Base-by-base conservation (phyloP, 208 protist species). In the Trypanosoma congolense region DNA sequence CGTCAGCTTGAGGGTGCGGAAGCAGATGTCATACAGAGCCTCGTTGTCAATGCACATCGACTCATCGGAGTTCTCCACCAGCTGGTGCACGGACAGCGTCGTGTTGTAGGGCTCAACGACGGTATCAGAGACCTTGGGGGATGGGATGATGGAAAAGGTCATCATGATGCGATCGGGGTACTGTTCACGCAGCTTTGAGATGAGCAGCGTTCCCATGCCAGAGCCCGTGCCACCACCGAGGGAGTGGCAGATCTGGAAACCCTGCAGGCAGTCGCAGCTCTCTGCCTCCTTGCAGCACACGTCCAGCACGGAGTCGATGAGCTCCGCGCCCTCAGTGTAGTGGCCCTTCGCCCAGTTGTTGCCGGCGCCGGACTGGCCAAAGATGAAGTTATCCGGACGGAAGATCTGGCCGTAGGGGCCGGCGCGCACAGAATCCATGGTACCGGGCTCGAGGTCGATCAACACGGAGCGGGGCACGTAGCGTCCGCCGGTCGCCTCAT, bases 311-410 rank as follows among this genome's bases (percentile, higher is more conserved):
- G 75, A 78, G 57, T 99, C 98, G 45, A 98, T 95, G 14, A 99
- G 77, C 78, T 99, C 97, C 56, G 94, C 96, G 56, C 98, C 98
- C 65, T 99, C 97, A 9, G 97, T 99, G 83, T 99, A 99, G 83
- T 99, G 97, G 61, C 98, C 95, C 80, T 96, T 97, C 48, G 90
- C 93, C 97, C 97, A 99, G 92, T 99, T 99, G 92, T 99, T 99
- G 56, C 96, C 98, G 26, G 85, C 79, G 96, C 97, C 97, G 52
- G 87, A 88, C 82, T 98, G 93, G 38, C 97, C 97, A 69, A 97
- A 98, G 42, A 99, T 87, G 72, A 99, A 98, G 90, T 99, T 99
- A 76, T 99, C 97, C 54, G 97, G 71, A 58, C 84, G 74, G 74
- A 90, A 90, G 43, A 90, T 76, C 75, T 97, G 75, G 59, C 97